A percentile compares a stretch with the other conserved stretches of the same genome.
Conservation (phyloP, 2,329 filamentous ascomycete species). For the Trichoderma sp. region DNA sequence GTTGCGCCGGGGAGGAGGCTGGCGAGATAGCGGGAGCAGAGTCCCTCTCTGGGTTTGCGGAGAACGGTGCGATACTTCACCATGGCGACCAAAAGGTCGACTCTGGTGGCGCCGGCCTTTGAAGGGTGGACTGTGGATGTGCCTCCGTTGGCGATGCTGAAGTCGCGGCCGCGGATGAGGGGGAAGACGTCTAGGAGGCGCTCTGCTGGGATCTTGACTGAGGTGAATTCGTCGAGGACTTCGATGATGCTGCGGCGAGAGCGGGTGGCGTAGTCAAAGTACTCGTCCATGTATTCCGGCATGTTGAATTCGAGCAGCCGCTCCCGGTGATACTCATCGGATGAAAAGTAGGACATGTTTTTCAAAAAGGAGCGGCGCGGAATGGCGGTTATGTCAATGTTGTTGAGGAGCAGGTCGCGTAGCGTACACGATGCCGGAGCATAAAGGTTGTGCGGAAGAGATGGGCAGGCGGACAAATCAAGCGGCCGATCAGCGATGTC, state of each 20-base stretch:
- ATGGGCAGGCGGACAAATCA: conserved; percentile 41
- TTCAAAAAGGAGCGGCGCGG: conserved; percentile 85
- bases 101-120: conserved; percentile 37
- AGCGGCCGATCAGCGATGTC: conserved; percentile 68
- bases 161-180: conserved; percentile 80
- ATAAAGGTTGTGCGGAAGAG: conserved; percentile 36
- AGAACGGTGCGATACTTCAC: conserved; percentile 90
- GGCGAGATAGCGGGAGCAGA: conserved; percentile 85
- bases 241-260: conserved; percentile 89
- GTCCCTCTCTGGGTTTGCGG: conserved; percentile 76
- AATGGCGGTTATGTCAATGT: conserved; percentile 86
- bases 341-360: conserved; percentile 71
- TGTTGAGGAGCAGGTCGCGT: conserved; percentile 72
- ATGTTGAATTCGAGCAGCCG: conserved; percentile 80
- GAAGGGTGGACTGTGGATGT: conserved; percentile 32
- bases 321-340: conserved; percentile 70
- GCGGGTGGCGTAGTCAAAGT: conserved; percentile 93
- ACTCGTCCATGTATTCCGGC: conserved; percentile 78
- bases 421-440: conserved; percentile 55
- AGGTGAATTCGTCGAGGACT: conserved; percentile 84
- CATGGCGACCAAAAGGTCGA: conserved; percentile 79
- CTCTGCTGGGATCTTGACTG: conserved; percentile 75
- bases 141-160: conserved; percentile 83
- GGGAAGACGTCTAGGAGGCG: conserved; percentile 73
- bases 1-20: conserved; percentile 56